These are phyloP conservation scores for Fragaria nilgerrensis DNA, from an alignment of 306 rosid genomes.

Conservation along the genomic window DNA sequence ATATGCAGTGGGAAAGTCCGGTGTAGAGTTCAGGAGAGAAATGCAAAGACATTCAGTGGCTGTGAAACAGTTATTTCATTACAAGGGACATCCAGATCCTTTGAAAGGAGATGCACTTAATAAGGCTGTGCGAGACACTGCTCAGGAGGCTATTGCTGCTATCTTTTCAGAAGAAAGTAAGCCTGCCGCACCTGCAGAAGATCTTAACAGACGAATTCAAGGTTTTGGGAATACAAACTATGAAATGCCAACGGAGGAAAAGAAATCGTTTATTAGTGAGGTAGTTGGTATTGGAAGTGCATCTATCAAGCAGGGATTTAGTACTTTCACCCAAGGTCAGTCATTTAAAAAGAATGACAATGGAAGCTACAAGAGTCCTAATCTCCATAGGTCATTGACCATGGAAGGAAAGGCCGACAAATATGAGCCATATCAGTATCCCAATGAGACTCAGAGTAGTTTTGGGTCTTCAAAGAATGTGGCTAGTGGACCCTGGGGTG, in stretches of 20 bases:
- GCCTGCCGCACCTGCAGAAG: conserved; percentile 66
- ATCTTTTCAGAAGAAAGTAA: conserved; percentile 76
- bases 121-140: conserved; percentile 90
- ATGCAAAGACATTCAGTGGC: conserved; percentile 96
- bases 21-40: conserved; percentile 96
- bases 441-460: conserved; percentile 53
- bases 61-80: conserved; percentile 81
- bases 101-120: conserved; percentile 94
- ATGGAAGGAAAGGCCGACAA: conserved; percentile 55
- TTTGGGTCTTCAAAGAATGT: conserved; percentile 56
- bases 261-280: conserved; percentile 86
- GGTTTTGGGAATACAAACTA: conserved; percentile 91
- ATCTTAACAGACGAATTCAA: conserved; percentile 81
- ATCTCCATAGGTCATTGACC: conserved; percentile 88
- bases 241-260: conserved; percentile 62
- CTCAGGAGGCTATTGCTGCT: conserved; percentile 79
- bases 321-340: conserved; percentile 72
- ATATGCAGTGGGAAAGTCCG: conserved; percentile 85
- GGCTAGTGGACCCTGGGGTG: conserved; percentile 65
- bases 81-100: conserved; percentile 88
- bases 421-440: conserved; percentile 73
- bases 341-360: conserved; percentile 69
- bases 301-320: conserved; percentile 89
- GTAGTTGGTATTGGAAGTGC: conserved; percentile 98
- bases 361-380: conserved; percentile 83